Conservation (phyloP, 2,329 filamentous ascomycete species). For the Ceratocystiopsis minuta region DNA sequence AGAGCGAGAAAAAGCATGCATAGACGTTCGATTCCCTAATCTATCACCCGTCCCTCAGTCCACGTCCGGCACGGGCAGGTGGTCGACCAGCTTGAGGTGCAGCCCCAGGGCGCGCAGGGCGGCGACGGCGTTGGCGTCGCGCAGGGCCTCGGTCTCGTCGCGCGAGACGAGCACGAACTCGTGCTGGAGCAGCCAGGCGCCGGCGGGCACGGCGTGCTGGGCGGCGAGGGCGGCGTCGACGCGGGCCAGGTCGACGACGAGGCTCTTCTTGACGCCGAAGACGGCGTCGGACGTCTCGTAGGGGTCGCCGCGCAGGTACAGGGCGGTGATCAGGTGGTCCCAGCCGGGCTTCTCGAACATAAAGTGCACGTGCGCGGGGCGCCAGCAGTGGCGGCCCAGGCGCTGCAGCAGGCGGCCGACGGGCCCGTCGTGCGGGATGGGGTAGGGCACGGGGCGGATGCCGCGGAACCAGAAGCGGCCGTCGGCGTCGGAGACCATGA, state of each 20-base stretch:
- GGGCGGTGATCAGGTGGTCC: slow-evolving; percentile 64
- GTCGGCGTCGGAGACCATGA: slow-evolving; percentile 44
- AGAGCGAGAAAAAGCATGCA: not conserved
- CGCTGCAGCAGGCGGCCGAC: slow-evolving; percentile 52
- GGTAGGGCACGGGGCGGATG: slow-evolving; percentile 70
- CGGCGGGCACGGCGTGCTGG: slow-evolving; percentile 46
- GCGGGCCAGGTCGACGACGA: slow-evolving; percentile 46
- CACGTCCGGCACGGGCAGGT: slow-evolving; percentile 55
- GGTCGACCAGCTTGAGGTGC: slow-evolving; percentile 56
- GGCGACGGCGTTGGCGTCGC: slow-evolving; percentile 44
- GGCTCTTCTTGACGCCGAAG: slow-evolving; percentile 69
- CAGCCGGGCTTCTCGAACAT: slow-evolving; percentile 71
- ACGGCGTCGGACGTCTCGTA: slow-evolving; percentile 75
- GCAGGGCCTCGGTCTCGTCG: slow-evolving; percentile 46
- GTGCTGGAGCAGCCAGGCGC: slow-evolving; percentile 44
- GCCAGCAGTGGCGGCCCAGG: slow-evolving; percentile 56
- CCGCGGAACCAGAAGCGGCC: slow-evolving; percentile 74
- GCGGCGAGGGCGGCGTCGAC: slow-evolving; percentile 33
- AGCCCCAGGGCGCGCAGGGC: slow-evolving; percentile 49
- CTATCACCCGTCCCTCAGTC: slow-evolving; percentile 18
- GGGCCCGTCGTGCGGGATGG: slow-evolving; percentile 69
- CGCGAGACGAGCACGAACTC: slow-evolving; percentile 65
- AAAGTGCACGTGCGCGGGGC: slow-evolving; percentile 70
- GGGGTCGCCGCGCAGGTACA: slow-evolving; percentile 61
- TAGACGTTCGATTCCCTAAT: not conserved